These are phyloP conservation scores for Ettlia oleoabundans DNA, from an alignment of 139 green algal genomes.

Conservation along the genomic window DNA sequence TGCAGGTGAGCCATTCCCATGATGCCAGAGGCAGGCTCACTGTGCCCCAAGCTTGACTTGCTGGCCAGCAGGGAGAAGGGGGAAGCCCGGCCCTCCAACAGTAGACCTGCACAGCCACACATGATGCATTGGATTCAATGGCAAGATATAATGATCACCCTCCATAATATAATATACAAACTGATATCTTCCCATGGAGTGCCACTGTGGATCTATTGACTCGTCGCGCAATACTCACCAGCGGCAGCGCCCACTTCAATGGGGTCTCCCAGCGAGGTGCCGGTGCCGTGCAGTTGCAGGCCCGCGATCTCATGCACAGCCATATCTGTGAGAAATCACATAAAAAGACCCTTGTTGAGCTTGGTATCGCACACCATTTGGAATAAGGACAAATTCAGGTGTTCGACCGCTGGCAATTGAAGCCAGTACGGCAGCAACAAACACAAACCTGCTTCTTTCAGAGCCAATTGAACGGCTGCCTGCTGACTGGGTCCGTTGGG, in stretches of 20 bases:
- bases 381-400: too few species aligned
- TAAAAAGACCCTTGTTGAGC: too few species aligned
- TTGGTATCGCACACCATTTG: too few species aligned
- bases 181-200: too few species aligned
- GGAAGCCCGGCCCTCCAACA: slow-evolving; percentile 21
- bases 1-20: slow-evolving; percentile 59
- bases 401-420: too few species aligned
- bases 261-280: slow-evolving; percentile 86
- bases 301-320: slow-evolving; percentile 21
- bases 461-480: slow-evolving; percentile 65
- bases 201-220: too few species aligned
- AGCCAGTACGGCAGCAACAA: background rate
- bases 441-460: slow-evolving; percentile 44
- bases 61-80: slow-evolving; percentile 66
- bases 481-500: slow-evolving; percentile 63
- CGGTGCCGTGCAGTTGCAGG: slow-evolving; percentile 60
- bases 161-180: too few species aligned
- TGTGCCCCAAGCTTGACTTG: slow-evolving; percentile 85
- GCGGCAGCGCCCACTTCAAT: slow-evolving; percentile 76
- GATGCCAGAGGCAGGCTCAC: slow-evolving; percentile 84
- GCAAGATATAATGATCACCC: too few species aligned
- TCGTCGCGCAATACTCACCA: slow-evolving; percentile 34
- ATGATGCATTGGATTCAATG: too few species aligned
- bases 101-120: slow-evolving; percentile 12
- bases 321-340: slow-evolving; percentile 21